phyloP scores from a whole-genome alignment of 805 yeast species.

The Kazachstania psychrophila region DNA sequence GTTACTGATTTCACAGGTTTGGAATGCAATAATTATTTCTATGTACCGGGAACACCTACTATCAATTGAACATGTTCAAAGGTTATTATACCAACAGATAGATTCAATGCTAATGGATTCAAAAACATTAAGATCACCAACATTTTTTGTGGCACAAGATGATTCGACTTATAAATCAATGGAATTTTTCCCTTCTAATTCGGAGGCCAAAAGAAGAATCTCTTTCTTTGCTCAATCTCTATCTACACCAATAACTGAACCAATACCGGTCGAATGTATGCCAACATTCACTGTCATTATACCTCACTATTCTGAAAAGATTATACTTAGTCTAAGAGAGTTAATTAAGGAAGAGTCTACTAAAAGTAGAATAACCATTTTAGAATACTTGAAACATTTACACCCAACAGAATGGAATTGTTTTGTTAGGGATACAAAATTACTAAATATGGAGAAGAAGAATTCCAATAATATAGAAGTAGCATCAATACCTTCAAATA shows the following conservation, averaged over 20 bases:
- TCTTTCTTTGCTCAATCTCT: constrained; percentile 86
- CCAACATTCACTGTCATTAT: constrained; percentile 76
- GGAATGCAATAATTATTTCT: constrained; percentile 78
- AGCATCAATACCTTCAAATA: too few relatives aligned
- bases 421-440: constrained; percentile 68
- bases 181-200: constrained; percentile 47
- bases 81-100: constrained; percentile 49
- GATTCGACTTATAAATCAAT: constrained; percentile 53
- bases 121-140: constrained; percentile 53
- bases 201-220: constrained; percentile 76
- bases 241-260: constrained; percentile 76
- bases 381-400: constrained; percentile 69
- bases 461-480: too few relatives aligned
- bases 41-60: constrained; percentile 76
- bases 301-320: constrained; percentile 83
- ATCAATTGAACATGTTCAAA: constrained; percentile 62
- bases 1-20: constrained; percentile 53
- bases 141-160: constrained; percentile 73
- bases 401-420: constrained; percentile 72
- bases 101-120: constrained; percentile 31
- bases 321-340: constrained; percentile 64
- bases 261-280: constrained; percentile 56
- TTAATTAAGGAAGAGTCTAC: constrained; percentile 60
- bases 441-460: constrained; percentile 27
- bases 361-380: constrained; percentile 53